Conservation (phyloP, 805 yeast species). For the Candida ponderosae region DNA sequence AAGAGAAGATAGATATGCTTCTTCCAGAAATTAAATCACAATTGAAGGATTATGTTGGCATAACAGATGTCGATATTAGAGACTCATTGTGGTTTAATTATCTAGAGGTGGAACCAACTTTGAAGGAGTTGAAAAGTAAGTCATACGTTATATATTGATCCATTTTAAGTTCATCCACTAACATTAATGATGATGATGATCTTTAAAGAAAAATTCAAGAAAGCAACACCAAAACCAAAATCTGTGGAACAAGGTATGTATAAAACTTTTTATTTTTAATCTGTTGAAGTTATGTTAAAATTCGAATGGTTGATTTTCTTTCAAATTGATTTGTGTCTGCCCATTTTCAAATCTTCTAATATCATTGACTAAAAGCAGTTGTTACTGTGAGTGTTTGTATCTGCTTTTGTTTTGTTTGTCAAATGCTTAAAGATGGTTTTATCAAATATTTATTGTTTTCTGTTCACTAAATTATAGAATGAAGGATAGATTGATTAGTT, state of each 20-base stretch:
- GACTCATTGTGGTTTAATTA: constrained; percentile 55
- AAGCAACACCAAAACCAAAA: constrained; percentile 5
- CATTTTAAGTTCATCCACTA: not conserved
- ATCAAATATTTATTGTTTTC: too few relatives aligned
- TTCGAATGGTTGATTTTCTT: not conserved
- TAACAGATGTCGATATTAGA: constrained; percentile 43
- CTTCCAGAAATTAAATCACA: constrained; percentile 35
- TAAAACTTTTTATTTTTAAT: constrained; percentile 4
- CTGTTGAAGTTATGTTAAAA: not conserved
- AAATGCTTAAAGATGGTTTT: too few relatives aligned
- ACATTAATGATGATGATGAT: not conserved
- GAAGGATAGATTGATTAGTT: too few relatives aligned
- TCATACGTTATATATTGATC: not conserved
- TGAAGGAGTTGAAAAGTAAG: constrained; percentile 34
- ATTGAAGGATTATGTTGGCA: constrained; percentile 28
- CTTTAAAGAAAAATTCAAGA: constrained; percentile 14
- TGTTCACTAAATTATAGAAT: too few relatives aligned
- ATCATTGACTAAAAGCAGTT: too few relatives aligned
- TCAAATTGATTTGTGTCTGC: too few relatives aligned
- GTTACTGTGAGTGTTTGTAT: too few relatives aligned
- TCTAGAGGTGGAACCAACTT: constrained; percentile 42
- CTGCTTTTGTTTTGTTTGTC: too few relatives aligned
- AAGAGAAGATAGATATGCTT: constrained; percentile 30
- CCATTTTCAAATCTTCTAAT: too few relatives aligned
- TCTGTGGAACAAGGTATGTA: constrained; percentile 40